Percentiles rank a stretch among this genome's conserved stretches.
phyloP scores from a whole-genome alignment of 495 filamentous ascomycete genomes.

The Penicillium manginii region DNA sequence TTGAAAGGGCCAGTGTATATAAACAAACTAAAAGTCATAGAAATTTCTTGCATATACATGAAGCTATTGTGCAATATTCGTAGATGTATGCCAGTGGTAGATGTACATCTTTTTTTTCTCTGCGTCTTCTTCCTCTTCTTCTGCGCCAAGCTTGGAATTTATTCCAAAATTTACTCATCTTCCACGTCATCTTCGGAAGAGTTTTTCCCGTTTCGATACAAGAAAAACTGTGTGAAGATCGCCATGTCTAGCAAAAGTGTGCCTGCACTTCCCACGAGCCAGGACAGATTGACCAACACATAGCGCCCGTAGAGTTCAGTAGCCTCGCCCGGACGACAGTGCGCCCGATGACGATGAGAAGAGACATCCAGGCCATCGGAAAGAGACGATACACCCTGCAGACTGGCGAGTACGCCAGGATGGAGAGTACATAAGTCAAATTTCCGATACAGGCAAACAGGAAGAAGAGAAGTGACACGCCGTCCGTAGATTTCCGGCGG shows the following conservation, averaged over 20 bases:
- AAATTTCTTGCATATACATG: not conserved
- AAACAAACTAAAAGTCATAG: not conserved
- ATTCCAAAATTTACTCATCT: conserved; percentile 8
- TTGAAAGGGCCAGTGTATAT: not conserved
- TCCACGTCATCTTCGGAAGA: conserved; percentile 10
- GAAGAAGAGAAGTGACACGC: conserved; percentile 91
- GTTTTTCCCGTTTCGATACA: conserved; percentile 61
- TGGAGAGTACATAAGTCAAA: conserved; percentile 87
- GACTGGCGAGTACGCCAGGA: conserved; percentile 79
- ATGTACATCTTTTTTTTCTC: not conserved
- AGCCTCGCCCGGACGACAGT: conserved; percentile 60
- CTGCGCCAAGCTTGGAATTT: too few species aligned
- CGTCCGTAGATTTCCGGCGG: conserved; percentile 85
- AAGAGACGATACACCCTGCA: conserved; percentile 36
- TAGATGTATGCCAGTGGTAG: too few species aligned
- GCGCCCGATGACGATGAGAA: conserved; percentile 15
- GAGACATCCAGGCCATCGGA: conserved; percentile 12
- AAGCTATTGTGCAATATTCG: not conserved
- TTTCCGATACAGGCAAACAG: conserved; percentile 96
- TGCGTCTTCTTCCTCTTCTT: not conserved
- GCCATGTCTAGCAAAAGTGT: conserved; percentile 80
- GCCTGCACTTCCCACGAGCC: conserved; percentile 87
- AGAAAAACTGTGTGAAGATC: conserved; percentile 92
- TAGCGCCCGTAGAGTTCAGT: conserved; percentile 70
- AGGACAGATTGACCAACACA: conserved; percentile 83